Base-by-base conservation (phyloP, 257 asterid species). In the Scutellaria minor region DNA sequence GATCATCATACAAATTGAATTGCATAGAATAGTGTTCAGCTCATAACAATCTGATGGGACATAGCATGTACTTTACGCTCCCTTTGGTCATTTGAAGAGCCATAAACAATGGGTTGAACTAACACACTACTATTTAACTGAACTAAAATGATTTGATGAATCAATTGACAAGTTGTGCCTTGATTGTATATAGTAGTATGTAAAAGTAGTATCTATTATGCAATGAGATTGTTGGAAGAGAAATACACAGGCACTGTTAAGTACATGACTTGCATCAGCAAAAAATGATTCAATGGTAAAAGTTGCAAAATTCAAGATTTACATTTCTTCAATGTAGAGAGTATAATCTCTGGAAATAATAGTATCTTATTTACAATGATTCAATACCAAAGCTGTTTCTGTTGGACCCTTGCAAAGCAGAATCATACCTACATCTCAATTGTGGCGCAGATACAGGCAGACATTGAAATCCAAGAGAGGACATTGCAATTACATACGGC, bases 1-100 rank as follows among this genome's bases (percentile, higher is more conserved):
- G 67, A 70, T 72, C 78, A 73, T 74, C 48, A 80, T 64, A 67
- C 58, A 77, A 72, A 52, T 70, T 72, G 79, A 72, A 52, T 70
- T 72, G 79, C 60, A 72, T 35, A 56, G 64, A 70, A 66, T 68
- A 54, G 73, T 65, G 53, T 62, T 46, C 42, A 80, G 76, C 73
- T 57, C 47, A 68, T 20, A 14, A 63, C 40, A 56, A 40, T 57
- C 71, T 64, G 71, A 71, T 74, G 78, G 73, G 75, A 70, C 78
- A 71, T n/a, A 56, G 56, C 13, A 50, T 61, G 74, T 55, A 60
- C 66, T 48, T 12, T 31, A 57, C 35, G 50, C 66, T 67, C 73
- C 64, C 66, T 75, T 57, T 42, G 64, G 61, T 20, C 58, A 9
- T 59, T 56, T 66, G 60, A 77, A 75, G 80, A 74, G 85, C 76